Evolutionary conservation across 345 rosid species (phyloP).

Genomic region (Citrus hindsii): DNA sequence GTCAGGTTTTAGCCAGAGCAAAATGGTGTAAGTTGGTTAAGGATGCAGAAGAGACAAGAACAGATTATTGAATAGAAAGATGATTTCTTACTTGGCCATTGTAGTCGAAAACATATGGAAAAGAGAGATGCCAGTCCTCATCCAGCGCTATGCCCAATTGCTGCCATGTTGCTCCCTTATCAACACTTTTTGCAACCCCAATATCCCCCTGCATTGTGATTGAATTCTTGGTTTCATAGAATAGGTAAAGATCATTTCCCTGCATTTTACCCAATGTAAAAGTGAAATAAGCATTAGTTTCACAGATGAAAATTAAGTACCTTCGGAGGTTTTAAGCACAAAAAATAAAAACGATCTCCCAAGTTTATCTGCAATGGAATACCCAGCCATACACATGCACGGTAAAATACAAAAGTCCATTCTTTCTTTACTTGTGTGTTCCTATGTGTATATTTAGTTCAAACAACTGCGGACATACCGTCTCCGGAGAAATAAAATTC

Average conservation of each 20-base stretch:
- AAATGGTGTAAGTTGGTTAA: neutral
- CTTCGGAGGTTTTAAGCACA: neutral
- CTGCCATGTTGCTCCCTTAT: slow-evolving; percentile 90
- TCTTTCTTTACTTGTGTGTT: neutral
- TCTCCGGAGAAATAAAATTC: neutral
- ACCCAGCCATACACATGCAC: neutral
- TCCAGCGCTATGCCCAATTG: slow-evolving; percentile 87
- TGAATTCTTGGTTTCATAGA: slow-evolving; percentile 80
- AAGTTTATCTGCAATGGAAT: neutral
- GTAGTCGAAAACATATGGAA: slow-evolving; percentile 76
- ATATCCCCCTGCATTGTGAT: slow-evolving; percentile 92
- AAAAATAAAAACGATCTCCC: neutral
- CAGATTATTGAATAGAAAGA: neutral
- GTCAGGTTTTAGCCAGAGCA: neutral
- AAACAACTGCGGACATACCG: neutral
- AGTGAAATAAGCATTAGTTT: neutral
- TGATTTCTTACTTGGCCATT: slow-evolving; percentile 61
- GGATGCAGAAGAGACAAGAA: neutral
- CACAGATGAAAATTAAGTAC: neutral
- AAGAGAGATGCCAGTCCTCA: slow-evolving; percentile 96
- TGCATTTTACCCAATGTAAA: slow-evolving; percentile 21
- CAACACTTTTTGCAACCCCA: slow-evolving; percentile 77
- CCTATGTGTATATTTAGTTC: neutral
- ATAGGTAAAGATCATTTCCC: slow-evolving; percentile 72
- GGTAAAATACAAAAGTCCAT: neutral